Evolutionary conservation across 2,329 filamentous ascomycete species (phyloP), one percentile per base, ranked within the genome.

Genomic region (Verticillium alfalfae): DNA sequence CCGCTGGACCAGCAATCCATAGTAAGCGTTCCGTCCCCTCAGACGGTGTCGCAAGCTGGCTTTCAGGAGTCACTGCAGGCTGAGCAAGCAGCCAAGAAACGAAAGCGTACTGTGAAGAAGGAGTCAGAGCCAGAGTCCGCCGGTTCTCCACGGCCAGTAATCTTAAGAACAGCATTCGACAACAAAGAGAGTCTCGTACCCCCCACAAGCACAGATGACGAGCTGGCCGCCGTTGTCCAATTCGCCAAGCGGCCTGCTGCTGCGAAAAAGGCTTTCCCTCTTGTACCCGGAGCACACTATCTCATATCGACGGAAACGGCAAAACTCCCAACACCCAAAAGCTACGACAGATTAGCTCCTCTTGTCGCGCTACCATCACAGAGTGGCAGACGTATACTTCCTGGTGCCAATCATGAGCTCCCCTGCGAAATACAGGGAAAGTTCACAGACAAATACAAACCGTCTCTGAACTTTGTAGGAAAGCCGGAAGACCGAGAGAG

Each of bases 341-440:
- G 75, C 60, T 79, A 78, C 60, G 78, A 80, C 56, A 79, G 79
- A 63, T 69, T 80, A 39, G 71, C 75, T 1, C 78, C 78, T 6
- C 67, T 79, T 34, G 75, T 80, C 16, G 77, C 78, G 7, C 63
- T 77, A 22, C 75, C 78, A 8, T 68, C 77, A 15, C 72, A 72
- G 49, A 78, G 71, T 26, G 73, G 76, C 9, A 76, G 73, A 49
- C 66, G 70, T 2, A 72, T 79, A 59, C 69, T 79, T 2, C 74
- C 76, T 1, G 75, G 77, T 38, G 61, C 78, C 36, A 74, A 73
- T 4, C 75, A 74, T 56, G 68, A 67, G 12, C 69, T 80, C 15
- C 77, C 78, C 3, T 79, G 77, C 55, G 78, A 80, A 64, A 74
- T 80, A 5, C 78, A 80, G 59, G 78, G 78, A 10, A 70, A 67